Percentiles rank a stretch among this genome's conserved stretches.
phyloP scores from a whole-genome alignment of 805 yeast species.

The Saturnispora kantuleensis region DNA sequence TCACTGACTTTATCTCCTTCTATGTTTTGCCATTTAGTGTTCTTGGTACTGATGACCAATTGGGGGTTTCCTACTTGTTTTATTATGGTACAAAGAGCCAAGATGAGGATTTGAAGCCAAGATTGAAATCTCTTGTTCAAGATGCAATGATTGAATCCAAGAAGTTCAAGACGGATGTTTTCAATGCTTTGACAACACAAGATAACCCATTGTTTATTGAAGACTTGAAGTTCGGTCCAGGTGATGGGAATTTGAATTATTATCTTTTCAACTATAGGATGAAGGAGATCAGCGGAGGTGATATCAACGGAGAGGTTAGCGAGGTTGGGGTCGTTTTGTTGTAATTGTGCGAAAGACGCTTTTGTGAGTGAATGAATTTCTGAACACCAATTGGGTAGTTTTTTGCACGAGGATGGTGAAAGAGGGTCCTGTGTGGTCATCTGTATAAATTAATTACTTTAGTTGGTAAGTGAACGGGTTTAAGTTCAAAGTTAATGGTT shows the following conservation, averaged over 20 bases:
- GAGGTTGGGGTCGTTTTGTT: constrained; percentile 89
- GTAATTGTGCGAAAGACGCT: constrained; percentile 21
- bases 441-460: too few relatives aligned
- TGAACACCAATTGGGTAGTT: too few relatives aligned
- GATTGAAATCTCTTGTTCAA: constrained; percentile 23
- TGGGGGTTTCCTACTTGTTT: constrained; percentile 81
- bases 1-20: constrained; percentile 86
- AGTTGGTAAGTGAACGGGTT: too few relatives aligned
- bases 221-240: constrained; percentile 79
- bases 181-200: constrained; percentile 85
- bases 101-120: constrained; percentile 22
- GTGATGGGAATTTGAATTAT: constrained; percentile 87
- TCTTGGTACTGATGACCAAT: constrained; percentile 54
- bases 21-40: constrained; percentile 85
- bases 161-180: constrained; percentile 66
- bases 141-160: constrained; percentile 52
- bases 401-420: too few relatives aligned
- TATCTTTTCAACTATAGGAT: constrained; percentile 87
- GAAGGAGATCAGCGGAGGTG: constrained; percentile 72
- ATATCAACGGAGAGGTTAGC: constrained; percentile 36
- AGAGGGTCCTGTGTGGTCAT: too few relatives aligned
- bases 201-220: constrained; percentile 81
- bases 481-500: too few relatives aligned
- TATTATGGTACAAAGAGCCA: constrained; percentile 68
- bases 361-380: not conserved